Conservation (phyloP, 1,284 basidiomycete species). For the Cystobasidium sp. region DNA sequence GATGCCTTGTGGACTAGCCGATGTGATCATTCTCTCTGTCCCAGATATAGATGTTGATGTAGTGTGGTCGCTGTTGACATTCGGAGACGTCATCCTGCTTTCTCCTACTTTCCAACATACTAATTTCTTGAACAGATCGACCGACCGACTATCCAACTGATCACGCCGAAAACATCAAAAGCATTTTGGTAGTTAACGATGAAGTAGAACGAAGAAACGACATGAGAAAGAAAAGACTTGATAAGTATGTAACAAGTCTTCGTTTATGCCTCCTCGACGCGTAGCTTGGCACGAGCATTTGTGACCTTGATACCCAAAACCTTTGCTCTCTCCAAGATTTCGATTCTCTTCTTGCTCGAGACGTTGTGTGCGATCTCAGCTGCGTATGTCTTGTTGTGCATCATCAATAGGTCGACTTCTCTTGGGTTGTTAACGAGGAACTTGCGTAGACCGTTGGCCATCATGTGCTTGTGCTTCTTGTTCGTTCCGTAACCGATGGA, state of each 20-base stretch:
- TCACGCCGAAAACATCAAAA: no score
- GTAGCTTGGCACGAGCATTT: slow-evolving; percentile 90
- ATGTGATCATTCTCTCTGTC: no score
- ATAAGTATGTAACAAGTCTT: neutral
- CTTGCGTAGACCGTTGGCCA: slow-evolving; percentile 92
- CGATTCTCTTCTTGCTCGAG: slow-evolving; percentile 91
- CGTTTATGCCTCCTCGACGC: slow-evolving; percentile 81
- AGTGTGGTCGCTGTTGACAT: no score
- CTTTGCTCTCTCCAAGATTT: slow-evolving; percentile 92
- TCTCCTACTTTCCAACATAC: no score
- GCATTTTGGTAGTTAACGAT: neutral
- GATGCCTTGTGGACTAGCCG: neutral
- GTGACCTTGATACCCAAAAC: slow-evolving; percentile 73
- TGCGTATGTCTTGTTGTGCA: slow-evolving; percentile 97
- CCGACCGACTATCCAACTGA: no score
- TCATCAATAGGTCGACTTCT: slow-evolving; percentile 89
- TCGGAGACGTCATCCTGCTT: no score
- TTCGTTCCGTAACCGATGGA: slow-evolving; percentile 61
- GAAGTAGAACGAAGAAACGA: slow-evolving; percentile 6
- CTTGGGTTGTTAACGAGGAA: slow-evolving; percentile 81
- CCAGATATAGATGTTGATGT: no score
- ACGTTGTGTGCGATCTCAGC: slow-evolving; percentile 98
- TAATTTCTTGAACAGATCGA: no score
- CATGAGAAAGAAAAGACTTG: neutral
- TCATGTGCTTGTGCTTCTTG: slow-evolving; percentile 82